Conservation (phyloP, 2,329 filamentous ascomycete genomes). For the Gyromitra esculenta region DNA sequence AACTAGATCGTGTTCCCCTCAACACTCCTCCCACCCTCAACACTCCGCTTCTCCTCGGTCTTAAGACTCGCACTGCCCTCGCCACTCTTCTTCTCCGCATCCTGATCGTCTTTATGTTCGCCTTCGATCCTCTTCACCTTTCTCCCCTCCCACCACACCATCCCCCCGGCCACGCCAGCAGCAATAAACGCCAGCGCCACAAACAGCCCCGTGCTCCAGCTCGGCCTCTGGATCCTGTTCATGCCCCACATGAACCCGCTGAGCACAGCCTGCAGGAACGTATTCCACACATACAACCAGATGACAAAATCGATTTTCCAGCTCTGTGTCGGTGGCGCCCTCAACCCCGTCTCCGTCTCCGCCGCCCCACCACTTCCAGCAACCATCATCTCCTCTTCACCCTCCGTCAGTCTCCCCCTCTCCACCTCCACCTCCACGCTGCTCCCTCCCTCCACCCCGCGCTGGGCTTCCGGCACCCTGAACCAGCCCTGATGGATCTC, state of each 20-base stretch:
- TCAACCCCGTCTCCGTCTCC: conserved; percentile 65
- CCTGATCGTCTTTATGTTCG: conserved; percentile 68
- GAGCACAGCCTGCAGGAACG: conserved; percentile 77
- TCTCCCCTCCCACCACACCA: conserved; percentile 77
- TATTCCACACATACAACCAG: conserved; percentile 82
- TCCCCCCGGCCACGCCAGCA: conserved; percentile 73
- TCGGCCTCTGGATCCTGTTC: conserved; percentile 76
- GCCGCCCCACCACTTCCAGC: conserved; percentile 53
- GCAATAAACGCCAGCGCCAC: conserved; percentile 77
- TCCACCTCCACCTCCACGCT: conserved; percentile 63
- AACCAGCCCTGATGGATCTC: conserved; percentile 81
- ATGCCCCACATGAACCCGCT: conserved; percentile 85
- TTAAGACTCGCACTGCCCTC: background rate
- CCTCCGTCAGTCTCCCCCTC: conserved; percentile 64
- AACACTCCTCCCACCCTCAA: background rate
- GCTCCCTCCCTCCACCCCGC: conserved; percentile 64
- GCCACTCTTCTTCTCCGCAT: conserved; percentile 62
- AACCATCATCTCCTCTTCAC: conserved; percentile 64
- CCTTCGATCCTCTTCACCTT: conserved; percentile 77
- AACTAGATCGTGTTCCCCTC: background rate
- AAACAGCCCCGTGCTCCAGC: conserved; percentile 82
- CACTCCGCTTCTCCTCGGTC: background rate
- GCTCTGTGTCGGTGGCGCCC: conserved; percentile 56
- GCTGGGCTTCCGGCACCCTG: conserved; percentile 72
- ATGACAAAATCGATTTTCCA: conserved; percentile 85